Percentiles rank a stretch among this genome's conserved stretches.
Evolutionary conservation across 108 stramenopile genomes (phyloP).

Genomic region (Skeletonema tropicum): DNA sequence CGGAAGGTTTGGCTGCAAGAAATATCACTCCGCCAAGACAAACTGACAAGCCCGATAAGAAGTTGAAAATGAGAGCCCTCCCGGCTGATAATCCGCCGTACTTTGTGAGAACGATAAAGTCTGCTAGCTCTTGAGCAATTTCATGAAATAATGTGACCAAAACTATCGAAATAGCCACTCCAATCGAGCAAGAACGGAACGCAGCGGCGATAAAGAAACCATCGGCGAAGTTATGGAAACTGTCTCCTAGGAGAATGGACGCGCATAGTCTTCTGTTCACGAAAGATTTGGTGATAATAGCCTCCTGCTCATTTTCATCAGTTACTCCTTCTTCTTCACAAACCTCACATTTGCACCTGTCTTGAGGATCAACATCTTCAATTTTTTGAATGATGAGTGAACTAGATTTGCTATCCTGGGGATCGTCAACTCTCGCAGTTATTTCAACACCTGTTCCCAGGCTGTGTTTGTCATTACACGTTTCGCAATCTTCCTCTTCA

Average conservation of each 20-base stretch:
- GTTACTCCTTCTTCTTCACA: background rate
- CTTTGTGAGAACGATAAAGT: slow-evolving; percentile 74
- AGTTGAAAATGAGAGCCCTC: slow-evolving; percentile 68
- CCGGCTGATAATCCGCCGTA: slow-evolving; percentile 55
- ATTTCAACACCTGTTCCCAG: slow-evolving; percentile 13
- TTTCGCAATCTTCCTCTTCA: slow-evolving; percentile 20
- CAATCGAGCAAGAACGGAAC: slow-evolving; percentile 54
- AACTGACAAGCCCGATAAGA: slow-evolving; percentile 66
- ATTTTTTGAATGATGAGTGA: background rate
- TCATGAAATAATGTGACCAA: slow-evolving; percentile 79
- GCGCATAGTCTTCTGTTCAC: slow-evolving; percentile 42
- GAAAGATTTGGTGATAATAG: slow-evolving; percentile 14
- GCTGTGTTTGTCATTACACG: slow-evolving; percentile 5
- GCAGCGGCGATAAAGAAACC: slow-evolving; percentile 84
- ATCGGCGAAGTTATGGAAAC: slow-evolving; percentile 84
- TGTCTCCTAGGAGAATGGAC: slow-evolving; percentile 66
- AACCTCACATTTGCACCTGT: no score
- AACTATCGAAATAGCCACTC: slow-evolving; percentile 55
- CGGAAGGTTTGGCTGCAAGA: slow-evolving; percentile 48
- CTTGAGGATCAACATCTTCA: background rate
- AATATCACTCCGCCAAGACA: slow-evolving; percentile 66
- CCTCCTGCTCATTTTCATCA: background rate
- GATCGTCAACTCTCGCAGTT: background rate
- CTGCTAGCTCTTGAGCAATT: slow-evolving; percentile 82
- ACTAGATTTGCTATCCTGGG: background rate